Evolutionary conservation across 164 flowering plant genomes (phyloP), one percentile per base, ranked within the genome.

Genomic region (Stephania yunnanensis): DNA sequence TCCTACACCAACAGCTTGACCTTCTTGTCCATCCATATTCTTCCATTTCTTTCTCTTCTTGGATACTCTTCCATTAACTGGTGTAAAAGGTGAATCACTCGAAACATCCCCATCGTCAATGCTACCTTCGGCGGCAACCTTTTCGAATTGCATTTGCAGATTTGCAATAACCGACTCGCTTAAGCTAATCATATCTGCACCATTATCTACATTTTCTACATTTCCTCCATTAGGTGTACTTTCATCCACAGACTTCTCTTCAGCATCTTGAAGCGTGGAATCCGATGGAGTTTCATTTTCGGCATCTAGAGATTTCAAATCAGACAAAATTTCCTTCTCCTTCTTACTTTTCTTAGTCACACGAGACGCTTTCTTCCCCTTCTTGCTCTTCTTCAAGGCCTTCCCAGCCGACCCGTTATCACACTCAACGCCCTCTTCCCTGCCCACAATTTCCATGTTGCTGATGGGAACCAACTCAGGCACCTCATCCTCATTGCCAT

Each of bases 101-200:
- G 76, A 22, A 71, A 80, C 84, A 65, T 80, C 83, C 42, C 75
- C 45, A 36, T 85, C 86, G 82, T 85, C 85, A 82, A 89, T 79
- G 8, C 92, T 94, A 68, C 76, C 85, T 78, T 91, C 99, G 36
- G 87, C 90, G 71, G 99, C 99, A 75, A 92, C 92, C 84, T 80
- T 89, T 84, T 93, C 98, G 81, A 95, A 95, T 78, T 95, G 89
- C 86, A 75, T 81, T 74, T 87, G 97, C 20, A 93, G 89, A 83
- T 95, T 93, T 10, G 97, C 85, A 45, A 93, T 87, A 66, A 83
- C 84, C 36, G 86, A 30, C 71, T 92, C 97, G 71, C 84, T 76
- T 12, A 91, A 76, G 5, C 4, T 13, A 30, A 85, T 29, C 1
- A 25, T 42, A 77, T 74, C 78, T 11, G n/a, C 84, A 78, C 77